Evolutionary conservation across 352 stramenopile species (phyloP).

Genomic region (Globisporangium heterothallicum): DNA sequence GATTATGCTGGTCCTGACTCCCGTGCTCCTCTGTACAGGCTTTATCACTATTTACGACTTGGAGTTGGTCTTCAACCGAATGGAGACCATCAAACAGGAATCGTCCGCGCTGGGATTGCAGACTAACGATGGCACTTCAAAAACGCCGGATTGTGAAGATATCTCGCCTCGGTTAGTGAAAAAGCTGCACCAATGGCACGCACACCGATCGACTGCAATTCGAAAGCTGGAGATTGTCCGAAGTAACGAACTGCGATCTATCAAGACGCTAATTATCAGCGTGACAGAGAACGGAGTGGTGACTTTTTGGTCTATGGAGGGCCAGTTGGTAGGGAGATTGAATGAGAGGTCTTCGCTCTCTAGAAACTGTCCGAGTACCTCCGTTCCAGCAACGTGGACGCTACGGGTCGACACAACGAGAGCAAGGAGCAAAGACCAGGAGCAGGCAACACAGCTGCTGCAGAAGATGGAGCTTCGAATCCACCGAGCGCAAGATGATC

Average conservation of each 20-base stretch:
- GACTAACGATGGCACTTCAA: background rate
- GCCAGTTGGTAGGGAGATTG: constrained; percentile 25
- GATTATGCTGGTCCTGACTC: background rate
- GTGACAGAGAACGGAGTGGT: constrained; percentile 24
- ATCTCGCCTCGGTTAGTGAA: constrained; percentile 6
- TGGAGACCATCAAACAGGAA: constrained; percentile 2
- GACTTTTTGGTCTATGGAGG: constrained; percentile 30
- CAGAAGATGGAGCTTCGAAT: constrained; percentile 11
- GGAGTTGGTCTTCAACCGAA: constrained; percentile 1
- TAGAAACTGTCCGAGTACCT: background rate
- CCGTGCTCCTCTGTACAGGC: constrained; percentile 12
- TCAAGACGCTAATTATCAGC: constrained; percentile 17
- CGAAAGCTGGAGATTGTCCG: constrained; percentile 13
- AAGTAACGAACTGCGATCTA: constrained; percentile 1
- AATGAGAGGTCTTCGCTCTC: constrained; percentile 2
- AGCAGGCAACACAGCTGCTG: constrained; percentile 3
- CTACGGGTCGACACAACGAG: background rate
- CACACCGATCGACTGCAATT: constrained; percentile 17
- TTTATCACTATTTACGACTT: constrained; percentile 31
- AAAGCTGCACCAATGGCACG: constrained; percentile 22
- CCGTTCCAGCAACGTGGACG: constrained; percentile 2
- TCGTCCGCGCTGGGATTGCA: background rate
- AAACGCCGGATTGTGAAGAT: background rate
- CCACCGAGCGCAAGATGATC: background rate
- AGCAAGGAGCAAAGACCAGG: background rate